phyloP scores from a whole-genome alignment of 108 stramenopile species.

The Cyclotella sp. region DNA sequence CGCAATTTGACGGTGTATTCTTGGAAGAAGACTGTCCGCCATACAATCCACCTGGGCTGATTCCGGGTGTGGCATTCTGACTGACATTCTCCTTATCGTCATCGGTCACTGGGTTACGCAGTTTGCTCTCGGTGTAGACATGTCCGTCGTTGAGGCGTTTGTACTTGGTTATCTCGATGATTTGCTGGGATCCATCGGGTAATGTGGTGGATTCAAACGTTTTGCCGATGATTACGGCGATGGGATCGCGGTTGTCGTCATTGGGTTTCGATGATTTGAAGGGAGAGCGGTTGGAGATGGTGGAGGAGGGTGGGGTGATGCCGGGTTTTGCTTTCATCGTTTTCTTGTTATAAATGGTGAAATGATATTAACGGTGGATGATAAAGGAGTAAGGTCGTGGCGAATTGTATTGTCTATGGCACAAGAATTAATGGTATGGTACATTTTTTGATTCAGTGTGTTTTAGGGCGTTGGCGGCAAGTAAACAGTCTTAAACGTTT shows the following conservation, averaged over 20 bases:
- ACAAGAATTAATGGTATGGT: no score
- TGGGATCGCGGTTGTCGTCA: background rate
- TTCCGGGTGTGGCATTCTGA: background rate
- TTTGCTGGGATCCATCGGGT: constrained; percentile 45
- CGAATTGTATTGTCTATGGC: no score
- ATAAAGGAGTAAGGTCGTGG: background rate
- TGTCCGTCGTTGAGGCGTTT: constrained; percentile 39
- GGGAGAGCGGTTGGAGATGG: constrained; percentile 2
- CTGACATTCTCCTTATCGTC: constrained; percentile 2
- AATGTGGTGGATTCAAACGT: constrained; percentile 44
- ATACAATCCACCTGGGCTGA: background rate
- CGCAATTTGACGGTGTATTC: background rate
- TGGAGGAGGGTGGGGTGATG: background rate
- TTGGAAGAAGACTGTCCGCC: background rate
- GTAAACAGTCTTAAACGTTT: no score
- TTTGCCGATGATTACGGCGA: constrained; percentile 45
- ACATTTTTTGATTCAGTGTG: no score
- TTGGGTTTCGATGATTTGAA: background rate
- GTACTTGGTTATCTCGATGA: constrained; percentile 39
- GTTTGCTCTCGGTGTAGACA: constrained; percentile 38
- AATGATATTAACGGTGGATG: background rate
- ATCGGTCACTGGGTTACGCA: constrained; percentile 11
- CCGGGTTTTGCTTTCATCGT: background rate
- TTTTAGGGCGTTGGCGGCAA: no score
- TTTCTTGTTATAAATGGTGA: background rate